These are phyloP conservation scores for Rhodotorula sp. DNA, from an alignment of 1,284 basidiomycete genomes.

Conservation along the genomic window DNA sequence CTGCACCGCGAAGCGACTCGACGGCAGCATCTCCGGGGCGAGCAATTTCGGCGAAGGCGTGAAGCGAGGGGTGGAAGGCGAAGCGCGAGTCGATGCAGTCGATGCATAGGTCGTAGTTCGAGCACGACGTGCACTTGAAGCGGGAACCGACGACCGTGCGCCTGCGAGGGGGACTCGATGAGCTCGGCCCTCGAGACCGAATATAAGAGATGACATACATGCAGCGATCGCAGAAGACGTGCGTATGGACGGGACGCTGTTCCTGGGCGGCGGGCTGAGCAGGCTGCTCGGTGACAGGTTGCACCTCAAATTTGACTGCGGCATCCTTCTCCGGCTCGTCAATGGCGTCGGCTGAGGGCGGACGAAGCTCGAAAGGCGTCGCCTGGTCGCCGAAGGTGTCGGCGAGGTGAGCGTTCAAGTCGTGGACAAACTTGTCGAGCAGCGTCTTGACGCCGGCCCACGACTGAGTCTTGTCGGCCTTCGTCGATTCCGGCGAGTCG, in stretches of 20 bases:
- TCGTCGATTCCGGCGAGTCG: slow-evolving; percentile 28
- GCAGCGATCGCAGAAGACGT: slow-evolving; percentile 37
- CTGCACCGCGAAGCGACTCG: neutral
- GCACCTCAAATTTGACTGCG: neutral
- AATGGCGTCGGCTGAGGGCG: neutral
- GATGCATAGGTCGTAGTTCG: slow-evolving; percentile 64
- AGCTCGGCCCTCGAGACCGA: neutral
- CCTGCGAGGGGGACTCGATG: neutral
- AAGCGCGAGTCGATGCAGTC: slow-evolving; percentile 22
- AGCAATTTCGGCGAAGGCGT: slow-evolving; percentile 27
- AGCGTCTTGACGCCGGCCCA: slow-evolving; percentile 52
- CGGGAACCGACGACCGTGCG: slow-evolving; percentile 46
- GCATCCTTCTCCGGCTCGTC: neutral
- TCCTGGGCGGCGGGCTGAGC: neutral
- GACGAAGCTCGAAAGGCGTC: slow-evolving; percentile 16
- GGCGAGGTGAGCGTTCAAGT: slow-evolving; percentile 58
- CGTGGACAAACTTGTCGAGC: slow-evolving; percentile 60
- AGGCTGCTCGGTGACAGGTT: neutral
- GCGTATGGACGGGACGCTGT: slow-evolving; percentile 7
- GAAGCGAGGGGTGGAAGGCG: slow-evolving; percentile 13
- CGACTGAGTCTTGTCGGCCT: slow-evolving; percentile 42
- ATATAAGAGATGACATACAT: neutral
- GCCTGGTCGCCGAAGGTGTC: slow-evolving; percentile 53
- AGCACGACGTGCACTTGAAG: slow-evolving; percentile 45
- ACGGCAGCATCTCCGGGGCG: slow-evolving; percentile 13